These are phyloP conservation scores for Calonectria naviculata DNA, from an alignment of 2,329 filamentous ascomycete species.

Conservation along the genomic window DNA sequence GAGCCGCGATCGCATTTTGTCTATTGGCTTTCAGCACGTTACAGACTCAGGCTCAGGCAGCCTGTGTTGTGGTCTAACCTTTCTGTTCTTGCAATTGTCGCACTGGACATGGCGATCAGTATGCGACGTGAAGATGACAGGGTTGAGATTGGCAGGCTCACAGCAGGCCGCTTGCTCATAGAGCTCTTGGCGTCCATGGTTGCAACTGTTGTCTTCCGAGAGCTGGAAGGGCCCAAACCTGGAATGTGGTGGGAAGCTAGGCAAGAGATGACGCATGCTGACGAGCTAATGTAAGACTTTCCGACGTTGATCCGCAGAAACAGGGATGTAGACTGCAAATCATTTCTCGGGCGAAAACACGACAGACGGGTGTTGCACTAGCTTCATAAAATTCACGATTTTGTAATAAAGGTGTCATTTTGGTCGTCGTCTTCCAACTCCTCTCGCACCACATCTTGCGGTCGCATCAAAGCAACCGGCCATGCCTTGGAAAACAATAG, in stretches of 20 bases:
- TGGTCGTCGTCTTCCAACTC: too few species aligned
- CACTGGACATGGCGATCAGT: neutral
- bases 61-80: too few species aligned
- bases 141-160: neutral
- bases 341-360: too few species aligned
- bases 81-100: slow-evolving; percentile 5
- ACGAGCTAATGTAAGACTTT: neutral
- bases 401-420: too few species aligned
- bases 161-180: neutral
- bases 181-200: neutral
- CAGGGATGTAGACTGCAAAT: neutral
- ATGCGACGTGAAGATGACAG: neutral
- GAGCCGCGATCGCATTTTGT: neutral
- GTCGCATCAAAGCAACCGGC: too few species aligned
- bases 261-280: neutral
- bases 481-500: too few species aligned
- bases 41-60: too few species aligned
- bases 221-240: too few species aligned
- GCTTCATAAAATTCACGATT: too few species aligned
- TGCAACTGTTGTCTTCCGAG: neutral
- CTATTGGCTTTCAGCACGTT: too few species aligned
- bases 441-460: too few species aligned
- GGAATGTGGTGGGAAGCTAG: neutral
- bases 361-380: too few species aligned
- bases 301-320: neutral